These are phyloP conservation scores for Candida freyschussii DNA, from an alignment of 1,139 yeast species.

Conservation along the genomic window DNA sequence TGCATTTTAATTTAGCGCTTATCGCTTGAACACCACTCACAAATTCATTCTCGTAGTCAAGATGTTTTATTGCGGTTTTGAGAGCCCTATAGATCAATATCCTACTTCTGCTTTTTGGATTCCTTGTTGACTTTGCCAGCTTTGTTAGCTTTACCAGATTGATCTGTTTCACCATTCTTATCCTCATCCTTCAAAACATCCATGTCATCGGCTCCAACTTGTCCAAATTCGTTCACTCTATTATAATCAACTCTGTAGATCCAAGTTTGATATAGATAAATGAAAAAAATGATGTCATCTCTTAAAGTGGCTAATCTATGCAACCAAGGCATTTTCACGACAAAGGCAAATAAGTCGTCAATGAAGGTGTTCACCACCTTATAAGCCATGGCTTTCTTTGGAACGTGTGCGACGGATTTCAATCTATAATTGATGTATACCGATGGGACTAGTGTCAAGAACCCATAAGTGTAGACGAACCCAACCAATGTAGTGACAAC, in stretches of 20 bases:
- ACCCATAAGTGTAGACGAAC: slow-evolving; percentile 38
- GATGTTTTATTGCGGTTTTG: no score
- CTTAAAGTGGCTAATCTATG: slow-evolving; percentile 37
- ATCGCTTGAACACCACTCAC: no score
- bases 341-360: slow-evolving; percentile 39
- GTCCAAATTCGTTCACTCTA: slow-evolving; percentile 38
- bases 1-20: no score
- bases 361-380: slow-evolving; percentile 38
- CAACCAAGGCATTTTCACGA: slow-evolving; percentile 36
- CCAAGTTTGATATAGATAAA: slow-evolving; percentile 37
- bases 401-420: slow-evolving; percentile 39
- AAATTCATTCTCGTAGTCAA: no score
- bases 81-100: no score
- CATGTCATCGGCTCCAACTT: slow-evolving; percentile 31
- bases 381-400: slow-evolving; percentile 36
- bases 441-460: slow-evolving; percentile 35
- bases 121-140: no score
- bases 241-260: slow-evolving; percentile 35
- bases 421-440: slow-evolving; percentile 37
- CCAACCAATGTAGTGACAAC: slow-evolving; percentile 36
- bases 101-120: slow-evolving; percentile 3
- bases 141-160: background rate
- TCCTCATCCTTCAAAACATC: slow-evolving; percentile 8
- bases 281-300: slow-evolving; percentile 36
- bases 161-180: background rate